A percentile compares a stretch with the other conserved stretches of the same genome.
Conservation (phyloP, 805 yeast species). For the Huiozyma sinensis region DNA sequence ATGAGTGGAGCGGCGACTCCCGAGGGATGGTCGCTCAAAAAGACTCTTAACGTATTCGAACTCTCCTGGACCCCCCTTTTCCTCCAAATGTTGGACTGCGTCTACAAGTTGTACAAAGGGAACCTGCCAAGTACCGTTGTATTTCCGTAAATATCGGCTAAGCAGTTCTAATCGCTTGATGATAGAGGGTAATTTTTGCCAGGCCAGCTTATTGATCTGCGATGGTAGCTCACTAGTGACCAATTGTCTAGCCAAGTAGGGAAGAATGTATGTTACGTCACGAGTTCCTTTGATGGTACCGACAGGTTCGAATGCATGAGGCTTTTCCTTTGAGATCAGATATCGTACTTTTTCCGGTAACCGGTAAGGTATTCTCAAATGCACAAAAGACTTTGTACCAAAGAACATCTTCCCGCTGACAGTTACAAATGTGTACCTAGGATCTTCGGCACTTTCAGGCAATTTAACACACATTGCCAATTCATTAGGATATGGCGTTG, state of each 20-base stretch:
- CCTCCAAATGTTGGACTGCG: slow-evolving; percentile 27
- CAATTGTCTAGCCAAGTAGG: slow-evolving; percentile 25
- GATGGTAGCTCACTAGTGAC: slow-evolving; percentile 28
- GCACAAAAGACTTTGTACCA: slow-evolving; percentile 35
- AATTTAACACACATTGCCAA: slow-evolving; percentile 45
- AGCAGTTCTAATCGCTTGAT: slow-evolving; percentile 35
- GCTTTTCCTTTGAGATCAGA: slow-evolving; percentile 12
- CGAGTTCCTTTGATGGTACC: slow-evolving; percentile 22
- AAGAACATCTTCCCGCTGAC: slow-evolving; percentile 47
- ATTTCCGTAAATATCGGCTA: slow-evolving; percentile 36
- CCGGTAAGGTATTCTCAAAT: slow-evolving; percentile 41
- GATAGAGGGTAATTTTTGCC: slow-evolving; percentile 31
- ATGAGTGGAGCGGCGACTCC: slow-evolving; percentile 1
- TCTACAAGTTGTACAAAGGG: slow-evolving; percentile 31
- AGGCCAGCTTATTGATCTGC: slow-evolving; percentile 32
- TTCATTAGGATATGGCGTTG: slow-evolving; percentile 34
- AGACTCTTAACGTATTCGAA: not conserved
- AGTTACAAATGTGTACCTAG: slow-evolving; percentile 46
- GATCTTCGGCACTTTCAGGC: slow-evolving; percentile 40
- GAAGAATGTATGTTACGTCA: slow-evolving; percentile 24
- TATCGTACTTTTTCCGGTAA: slow-evolving; percentile 11
- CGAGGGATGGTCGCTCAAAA: not conserved
- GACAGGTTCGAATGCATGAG: slow-evolving; percentile 21
- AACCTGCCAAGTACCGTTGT: slow-evolving; percentile 32
- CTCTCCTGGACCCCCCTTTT: slow-evolving; percentile 7